Conservation (phyloP, 163 green algal species). For the Prototheca cutis region DNA sequence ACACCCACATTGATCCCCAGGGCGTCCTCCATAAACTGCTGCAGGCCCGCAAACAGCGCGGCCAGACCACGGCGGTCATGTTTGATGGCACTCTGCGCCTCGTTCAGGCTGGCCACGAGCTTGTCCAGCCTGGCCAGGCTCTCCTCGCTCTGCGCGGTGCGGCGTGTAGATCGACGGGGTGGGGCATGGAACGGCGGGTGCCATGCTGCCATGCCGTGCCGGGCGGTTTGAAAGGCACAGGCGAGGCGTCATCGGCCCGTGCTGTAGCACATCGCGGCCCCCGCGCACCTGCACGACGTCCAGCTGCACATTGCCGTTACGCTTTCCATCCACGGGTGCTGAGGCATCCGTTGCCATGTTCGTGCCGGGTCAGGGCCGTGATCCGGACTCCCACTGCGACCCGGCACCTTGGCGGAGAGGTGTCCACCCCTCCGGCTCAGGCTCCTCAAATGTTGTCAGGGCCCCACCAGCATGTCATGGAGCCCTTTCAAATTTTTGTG, state of each 20-base stretch:
- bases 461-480: too few relatives aligned
- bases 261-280: background rate
- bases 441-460: too few relatives aligned
- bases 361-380: too few relatives aligned
- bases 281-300: slow-evolving; percentile 14
- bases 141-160: slow-evolving; percentile 27
- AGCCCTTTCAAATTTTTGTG: too few relatives aligned
- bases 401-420: too few relatives aligned
- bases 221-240: too few relatives aligned
- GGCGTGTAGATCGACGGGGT: background rate
- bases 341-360: background rate
- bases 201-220: too few relatives aligned
- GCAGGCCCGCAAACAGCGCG: slow-evolving; percentile 46
- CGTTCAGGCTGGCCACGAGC: slow-evolving; percentile 33
- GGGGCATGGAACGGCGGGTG: background rate
- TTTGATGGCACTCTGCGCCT: slow-evolving; percentile 22
- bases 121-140: slow-evolving; percentile 30
- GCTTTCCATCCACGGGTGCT: slow-evolving; percentile 12
- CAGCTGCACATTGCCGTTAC: slow-evolving; percentile 18
- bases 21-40: slow-evolving; percentile 78
- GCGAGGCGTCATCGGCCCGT: too few relatives aligned
- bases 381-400: too few relatives aligned
- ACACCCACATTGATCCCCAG: slow-evolving; percentile 72
- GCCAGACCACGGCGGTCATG: slow-evolving; percentile 52
- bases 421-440: too few relatives aligned